These are phyloP conservation scores for Tuber brumale DNA, from an alignment of 495 filamentous ascomycete species.

Conservation along the genomic window DNA sequence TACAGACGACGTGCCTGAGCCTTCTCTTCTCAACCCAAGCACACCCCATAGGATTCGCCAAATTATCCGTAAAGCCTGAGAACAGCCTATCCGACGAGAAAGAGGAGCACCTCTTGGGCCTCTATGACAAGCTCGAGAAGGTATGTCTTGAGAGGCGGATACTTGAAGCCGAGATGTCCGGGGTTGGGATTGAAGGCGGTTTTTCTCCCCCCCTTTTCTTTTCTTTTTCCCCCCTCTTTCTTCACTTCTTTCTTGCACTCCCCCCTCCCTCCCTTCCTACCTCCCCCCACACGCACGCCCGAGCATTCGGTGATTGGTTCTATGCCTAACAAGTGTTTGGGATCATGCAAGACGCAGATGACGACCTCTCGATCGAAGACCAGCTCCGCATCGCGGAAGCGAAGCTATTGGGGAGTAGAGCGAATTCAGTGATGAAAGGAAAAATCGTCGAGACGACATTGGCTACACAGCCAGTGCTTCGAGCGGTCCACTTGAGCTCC, in stretches of 20 bases:
- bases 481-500: slow-evolving; percentile 28
- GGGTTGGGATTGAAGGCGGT: slow-evolving; percentile 20
- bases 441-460: slow-evolving; percentile 37
- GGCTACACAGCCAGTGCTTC: slow-evolving; percentile 34
- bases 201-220: slow-evolving; percentile 3
- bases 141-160: slow-evolving; percentile 32
- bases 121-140: slow-evolving; percentile 34
- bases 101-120: slow-evolving; percentile 29
- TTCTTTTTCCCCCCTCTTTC: slow-evolving; percentile 12
- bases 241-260: slow-evolving; percentile 4
- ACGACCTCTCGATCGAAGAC: slow-evolving; percentile 13
- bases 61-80: slow-evolving; percentile 19
- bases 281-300: background rate
- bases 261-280: background rate
- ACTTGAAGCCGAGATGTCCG: slow-evolving; percentile 25
- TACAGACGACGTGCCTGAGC: slow-evolving; percentile 33
- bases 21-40: slow-evolving; percentile 39
- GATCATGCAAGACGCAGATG: slow-evolving; percentile 5
- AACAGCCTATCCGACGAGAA: slow-evolving; percentile 21
- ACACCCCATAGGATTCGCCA: slow-evolving; percentile 36
- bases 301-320: background rate
- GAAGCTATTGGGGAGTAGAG: slow-evolving; percentile 29
- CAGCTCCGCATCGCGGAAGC: slow-evolving; percentile 17
- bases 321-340: background rate
- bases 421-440: slow-evolving; percentile 37